Percentiles rank a stretch among this genome's conserved stretches.
Evolutionary conservation across 2,329 filamentous ascomycete genomes (phyloP).

Genomic region (Diaporthe citriasiana): DNA sequence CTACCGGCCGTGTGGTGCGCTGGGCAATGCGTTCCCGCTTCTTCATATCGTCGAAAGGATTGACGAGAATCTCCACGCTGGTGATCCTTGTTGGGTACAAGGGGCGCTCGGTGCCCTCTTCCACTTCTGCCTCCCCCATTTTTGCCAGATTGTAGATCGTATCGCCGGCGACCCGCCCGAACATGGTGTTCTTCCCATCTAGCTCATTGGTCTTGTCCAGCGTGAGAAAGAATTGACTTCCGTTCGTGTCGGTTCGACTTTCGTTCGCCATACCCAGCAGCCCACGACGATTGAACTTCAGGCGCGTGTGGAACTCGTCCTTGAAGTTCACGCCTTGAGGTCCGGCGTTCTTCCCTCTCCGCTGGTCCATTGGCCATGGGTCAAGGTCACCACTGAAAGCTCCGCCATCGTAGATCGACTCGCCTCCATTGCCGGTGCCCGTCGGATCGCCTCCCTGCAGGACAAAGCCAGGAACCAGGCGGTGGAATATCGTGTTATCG

Average conservation of each 20-base stretch:
- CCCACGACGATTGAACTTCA: slow-evolving; percentile 93
- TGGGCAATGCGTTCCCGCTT: slow-evolving; percentile 73
- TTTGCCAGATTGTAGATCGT: slow-evolving; percentile 97
- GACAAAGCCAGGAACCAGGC: slow-evolving; percentile 91
- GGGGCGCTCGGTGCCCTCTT: slow-evolving; percentile 84
- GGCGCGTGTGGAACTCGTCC: slow-evolving; percentile 91
- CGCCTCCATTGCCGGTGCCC: slow-evolving; percentile 90
- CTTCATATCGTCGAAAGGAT: slow-evolving; percentile 86
- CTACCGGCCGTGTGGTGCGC: slow-evolving; percentile 60
- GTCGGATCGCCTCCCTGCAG: slow-evolving; percentile 96
- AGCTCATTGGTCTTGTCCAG: slow-evolving; percentile 87
- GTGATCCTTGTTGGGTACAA: slow-evolving; percentile 88
- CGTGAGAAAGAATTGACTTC: slow-evolving; percentile 98
- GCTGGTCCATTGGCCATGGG: slow-evolving; percentile 77
- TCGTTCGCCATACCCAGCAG: slow-evolving; percentile 97
- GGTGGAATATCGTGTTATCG: slow-evolving; percentile 93
- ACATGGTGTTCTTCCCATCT: slow-evolving; percentile 91
- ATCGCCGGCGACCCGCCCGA: slow-evolving; percentile 91
- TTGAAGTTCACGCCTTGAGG: slow-evolving; percentile 72
- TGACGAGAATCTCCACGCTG: slow-evolving; percentile 80
- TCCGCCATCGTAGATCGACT: slow-evolving; percentile 91
- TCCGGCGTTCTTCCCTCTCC: slow-evolving; percentile 73
- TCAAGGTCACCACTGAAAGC: slow-evolving; percentile 81
- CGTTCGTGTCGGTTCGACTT: slow-evolving; percentile 82
- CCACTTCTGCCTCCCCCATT: slow-evolving; percentile 89